Percentiles rank a stretch among this genome's conserved stretches.
Conservation (phyloP, 805 yeast species). For the Monosporozyma aerobia region DNA sequence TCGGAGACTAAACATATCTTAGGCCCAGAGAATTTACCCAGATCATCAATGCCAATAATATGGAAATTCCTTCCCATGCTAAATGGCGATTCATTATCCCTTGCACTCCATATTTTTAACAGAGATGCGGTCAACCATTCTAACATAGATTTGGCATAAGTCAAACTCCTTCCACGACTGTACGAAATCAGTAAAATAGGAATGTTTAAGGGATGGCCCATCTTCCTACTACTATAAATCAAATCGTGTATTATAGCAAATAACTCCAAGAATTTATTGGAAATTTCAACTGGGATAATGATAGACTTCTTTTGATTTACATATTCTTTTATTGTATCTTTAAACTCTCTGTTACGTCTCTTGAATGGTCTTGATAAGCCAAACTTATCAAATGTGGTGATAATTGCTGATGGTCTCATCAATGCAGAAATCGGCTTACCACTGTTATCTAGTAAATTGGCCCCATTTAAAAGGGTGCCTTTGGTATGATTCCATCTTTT, state of each 20-base stretch:
- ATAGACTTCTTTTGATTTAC: constrained; percentile 49
- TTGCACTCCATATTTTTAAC: constrained; percentile 74
- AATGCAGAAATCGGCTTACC: constrained; percentile 60
- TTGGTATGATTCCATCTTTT: constrained; percentile 93
- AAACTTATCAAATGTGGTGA: constrained; percentile 49
- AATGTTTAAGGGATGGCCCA: constrained; percentile 30
- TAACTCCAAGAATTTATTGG: constrained; percentile 75
- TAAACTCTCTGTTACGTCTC: constrained; percentile 54
- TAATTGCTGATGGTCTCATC: constrained; percentile 70
- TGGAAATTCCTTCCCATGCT: constrained; percentile 54
- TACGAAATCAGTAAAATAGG: constrained; percentile 73
- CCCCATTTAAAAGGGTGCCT: constrained; percentile 73
- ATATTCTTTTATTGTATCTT: constrained; percentile 49
- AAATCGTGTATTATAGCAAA: constrained; percentile 64
- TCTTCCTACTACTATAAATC: constrained; percentile 35
- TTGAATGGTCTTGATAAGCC: constrained; percentile 59
- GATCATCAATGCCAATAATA: constrained; percentile 46
- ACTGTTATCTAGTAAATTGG: constrained; percentile 45
- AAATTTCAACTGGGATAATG: constrained; percentile 69
- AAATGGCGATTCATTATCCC: constrained; percentile 62
- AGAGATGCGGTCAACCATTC: constrained; percentile 94
- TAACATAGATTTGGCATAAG: constrained; percentile 78
- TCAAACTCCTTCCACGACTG: constrained; percentile 67
- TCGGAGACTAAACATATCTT: constrained; percentile 72
- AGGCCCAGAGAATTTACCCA: constrained; percentile 51